These are phyloP conservation scores for Fistulinella staudtii DNA, from an alignment of 1,284 basidiomycete genomes.

Conservation along the genomic window DNA sequence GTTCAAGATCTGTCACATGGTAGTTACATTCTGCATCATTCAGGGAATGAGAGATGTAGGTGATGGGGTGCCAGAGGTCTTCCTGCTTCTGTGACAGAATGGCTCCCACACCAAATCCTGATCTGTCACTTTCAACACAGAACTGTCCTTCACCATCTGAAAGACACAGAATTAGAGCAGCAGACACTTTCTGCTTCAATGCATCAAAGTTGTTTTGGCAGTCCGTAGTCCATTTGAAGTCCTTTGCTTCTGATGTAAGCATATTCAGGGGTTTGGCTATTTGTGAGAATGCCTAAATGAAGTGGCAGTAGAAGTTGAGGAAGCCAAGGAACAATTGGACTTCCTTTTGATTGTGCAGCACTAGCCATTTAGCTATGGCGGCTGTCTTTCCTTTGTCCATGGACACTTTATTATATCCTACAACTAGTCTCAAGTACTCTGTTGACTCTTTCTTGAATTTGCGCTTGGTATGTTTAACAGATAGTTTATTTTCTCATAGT, in stretches of 20 bases:
- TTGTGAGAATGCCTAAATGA: constrained; percentile 37
- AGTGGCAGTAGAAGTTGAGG: constrained; percentile 33
- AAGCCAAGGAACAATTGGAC: constrained; percentile 35
- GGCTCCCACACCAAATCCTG: neutral
- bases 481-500: neutral
- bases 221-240: neutral
- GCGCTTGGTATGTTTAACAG: neutral
- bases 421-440: constrained; percentile 5
- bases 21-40: neutral
- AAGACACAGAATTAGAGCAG: neutral
- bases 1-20: neutral
- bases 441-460: neutral
- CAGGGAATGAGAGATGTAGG: accelerated
- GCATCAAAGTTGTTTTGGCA: neutral
- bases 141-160: neutral
- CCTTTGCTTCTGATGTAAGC: neutral
- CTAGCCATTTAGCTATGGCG: constrained; percentile 38
- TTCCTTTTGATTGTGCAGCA: constrained; percentile 28
- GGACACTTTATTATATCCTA: no score
- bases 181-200: neutral
- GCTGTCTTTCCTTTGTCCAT: no score
- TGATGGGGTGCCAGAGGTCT: no score
- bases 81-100: neutral
- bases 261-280: constrained; percentile 31
- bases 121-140: neutral